Base-by-base conservation (phyloP, 768 basidiomycete genomes). In the Boletus rubroflammeus region DNA sequence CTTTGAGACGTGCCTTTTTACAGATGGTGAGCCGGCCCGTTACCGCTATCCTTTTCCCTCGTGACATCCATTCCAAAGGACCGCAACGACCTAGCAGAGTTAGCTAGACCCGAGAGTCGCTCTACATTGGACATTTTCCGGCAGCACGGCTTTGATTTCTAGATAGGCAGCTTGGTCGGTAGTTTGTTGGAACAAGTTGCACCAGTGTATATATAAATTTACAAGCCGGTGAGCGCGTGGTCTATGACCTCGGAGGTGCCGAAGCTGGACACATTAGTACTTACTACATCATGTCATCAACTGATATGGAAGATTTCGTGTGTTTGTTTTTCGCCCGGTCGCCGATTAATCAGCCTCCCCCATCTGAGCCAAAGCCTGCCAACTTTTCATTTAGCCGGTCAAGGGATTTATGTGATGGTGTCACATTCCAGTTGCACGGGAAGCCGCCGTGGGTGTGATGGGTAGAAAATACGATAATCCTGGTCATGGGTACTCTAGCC, bases 121-220 rank as follows among this genome's bases (percentile, higher is more conserved):
- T 75, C 80, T 36, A 80, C 80, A 62, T 72, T 97, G 53, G 80
- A 87, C 42, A 63, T 78, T 36, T 99, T 98, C 76, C 79, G 91
- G 44, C 76, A 76, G 57, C 85, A 90, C 56, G 94, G 94, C 4
- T 92, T 98, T 66, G 95, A 98, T 54, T 98, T 97, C 67, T 96
- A 77, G 68, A 66, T 39, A 39, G 17, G 14, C 32, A 40, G 5
- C 14, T 19, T 13, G 41, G 43, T 31, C 15, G 39, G 35, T 29
- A 47, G n/a, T 28, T 41, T 48, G 25, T 32, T 32, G 10, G 38
- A 44, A 50, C 25, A 36, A 34, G 21, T 26, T 40, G 52, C 41
- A 34, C 15, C 23, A 36, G 8, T 36, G 11, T 36, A 26, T 26
- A 35, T 31, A 40, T 26, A 39, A 29, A 28, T 25, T 9, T 28